phyloP scores from a whole-genome alignment of 768 basidiomycete species.

The Mycena crocata region DNA sequence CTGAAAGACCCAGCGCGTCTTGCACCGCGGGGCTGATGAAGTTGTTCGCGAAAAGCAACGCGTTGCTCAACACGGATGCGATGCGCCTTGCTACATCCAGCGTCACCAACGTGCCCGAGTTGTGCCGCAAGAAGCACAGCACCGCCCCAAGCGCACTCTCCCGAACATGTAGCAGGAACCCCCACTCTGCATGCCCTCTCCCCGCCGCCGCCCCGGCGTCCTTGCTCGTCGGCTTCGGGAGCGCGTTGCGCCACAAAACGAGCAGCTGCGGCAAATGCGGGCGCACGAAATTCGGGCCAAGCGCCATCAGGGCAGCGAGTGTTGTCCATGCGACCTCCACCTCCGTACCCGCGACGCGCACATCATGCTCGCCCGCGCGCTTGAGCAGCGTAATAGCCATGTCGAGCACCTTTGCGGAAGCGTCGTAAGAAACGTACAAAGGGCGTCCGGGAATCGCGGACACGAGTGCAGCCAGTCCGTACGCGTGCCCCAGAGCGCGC shows the following conservation, averaged over 20 bases:
- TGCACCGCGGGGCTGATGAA: conserved; percentile 80
- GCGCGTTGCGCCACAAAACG: conserved; percentile 96
- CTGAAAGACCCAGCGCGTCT: conserved; percentile 61
- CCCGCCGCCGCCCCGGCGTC: conserved; percentile 64
- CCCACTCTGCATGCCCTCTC: conserved; percentile 84
- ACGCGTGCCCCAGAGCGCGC: conserved; percentile 88
- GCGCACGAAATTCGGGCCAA: conserved; percentile 94
- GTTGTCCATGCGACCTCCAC: conserved; percentile 96
- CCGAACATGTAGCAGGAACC: conserved; percentile 89
- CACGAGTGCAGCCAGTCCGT: conserved; percentile 89
- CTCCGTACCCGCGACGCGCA: conserved; percentile 83
- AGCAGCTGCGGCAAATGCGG: conserved; percentile 93
- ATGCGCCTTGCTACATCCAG: conserved; percentile 93
- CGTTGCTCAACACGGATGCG: conserved; percentile 87
- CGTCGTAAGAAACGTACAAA: conserved; percentile 94
- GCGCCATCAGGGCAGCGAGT: conserved; percentile 89
- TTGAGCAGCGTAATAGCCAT: conserved; percentile 92
- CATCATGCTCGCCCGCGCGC: conserved; percentile 89
- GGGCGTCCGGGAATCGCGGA: conserved; percentile 89
- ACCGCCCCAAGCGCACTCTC: conserved; percentile 93
- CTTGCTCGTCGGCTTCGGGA: conserved; percentile 94
- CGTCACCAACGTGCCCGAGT: conserved; percentile 78
- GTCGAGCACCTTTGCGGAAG: conserved; percentile 90
- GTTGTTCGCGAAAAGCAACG: conserved; percentile 89
- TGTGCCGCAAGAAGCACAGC: conserved; percentile 87